Conservation (phyloP, 228 moss, liverwort and hornwort species). For the Sphagnum fallax region DNA sequence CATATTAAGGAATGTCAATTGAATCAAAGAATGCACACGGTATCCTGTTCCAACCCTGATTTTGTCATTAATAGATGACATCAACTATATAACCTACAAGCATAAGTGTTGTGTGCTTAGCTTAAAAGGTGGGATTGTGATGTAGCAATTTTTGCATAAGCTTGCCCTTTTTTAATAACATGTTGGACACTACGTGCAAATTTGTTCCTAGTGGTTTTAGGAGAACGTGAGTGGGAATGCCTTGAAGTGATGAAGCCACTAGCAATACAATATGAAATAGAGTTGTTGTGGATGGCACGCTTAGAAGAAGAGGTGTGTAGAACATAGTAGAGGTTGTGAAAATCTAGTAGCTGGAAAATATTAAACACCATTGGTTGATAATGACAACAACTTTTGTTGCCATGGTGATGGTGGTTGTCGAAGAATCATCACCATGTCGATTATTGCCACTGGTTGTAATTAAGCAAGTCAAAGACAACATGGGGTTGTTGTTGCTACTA, state of each 20-base stretch:
- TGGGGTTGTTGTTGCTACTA: constrained; percentile 46
- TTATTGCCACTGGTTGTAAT: too few relatives aligned
- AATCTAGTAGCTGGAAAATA: neutral
- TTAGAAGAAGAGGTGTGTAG: constrained; percentile 15
- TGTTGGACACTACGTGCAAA: constrained; percentile 72
- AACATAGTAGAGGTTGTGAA: constrained; percentile 54
- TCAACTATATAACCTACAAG: neutral
- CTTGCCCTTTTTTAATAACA: constrained; percentile 75
- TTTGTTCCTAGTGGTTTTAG: constrained; percentile 85
- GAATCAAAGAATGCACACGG: neutral
- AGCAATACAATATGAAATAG: constrained; percentile 66
- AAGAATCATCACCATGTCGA: too few relatives aligned
- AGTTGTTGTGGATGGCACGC: constrained; percentile 31
- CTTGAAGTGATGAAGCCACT: constrained; percentile 60
- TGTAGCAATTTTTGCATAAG: constrained; percentile 59
- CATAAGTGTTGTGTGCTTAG: neutral
- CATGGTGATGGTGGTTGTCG: too few relatives aligned
- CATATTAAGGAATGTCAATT: neutral
- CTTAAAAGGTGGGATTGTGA: constrained; percentile 22
- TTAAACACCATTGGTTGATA: too few relatives aligned
- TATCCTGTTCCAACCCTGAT: neutral
- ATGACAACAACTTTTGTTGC: too few relatives aligned
- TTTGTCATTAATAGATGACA: neutral
- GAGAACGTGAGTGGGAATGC: constrained; percentile 13
- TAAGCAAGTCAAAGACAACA: too few relatives aligned